Conservation (phyloP, 352 stramenopile genomes). For the Phytophthora pini region DNA sequence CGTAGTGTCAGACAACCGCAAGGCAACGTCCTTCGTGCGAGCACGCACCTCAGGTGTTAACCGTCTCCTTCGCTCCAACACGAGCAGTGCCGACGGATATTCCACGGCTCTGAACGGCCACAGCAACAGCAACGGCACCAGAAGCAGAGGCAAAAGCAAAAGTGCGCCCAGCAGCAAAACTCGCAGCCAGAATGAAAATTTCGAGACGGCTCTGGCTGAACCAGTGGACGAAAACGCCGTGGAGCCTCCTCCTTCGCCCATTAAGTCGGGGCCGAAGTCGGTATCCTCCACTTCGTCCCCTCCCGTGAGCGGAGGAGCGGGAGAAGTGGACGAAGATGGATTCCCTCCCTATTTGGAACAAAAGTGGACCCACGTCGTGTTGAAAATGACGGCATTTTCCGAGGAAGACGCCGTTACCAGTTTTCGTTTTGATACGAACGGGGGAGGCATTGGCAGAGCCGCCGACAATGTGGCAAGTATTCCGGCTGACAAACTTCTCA, state of each 20-base stretch:
- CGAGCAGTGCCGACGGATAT: constrained; percentile 37
- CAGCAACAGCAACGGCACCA: constrained; percentile 16
- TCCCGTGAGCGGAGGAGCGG: constrained; percentile 18
- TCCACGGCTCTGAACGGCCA: constrained; percentile 6
- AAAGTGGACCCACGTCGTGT: constrained; percentile 73
- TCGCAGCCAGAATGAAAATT: constrained; percentile 5
- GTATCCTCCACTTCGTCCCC: constrained; percentile 19
- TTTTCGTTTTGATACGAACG: constrained; percentile 65
- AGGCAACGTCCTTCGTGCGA: constrained; percentile 58
- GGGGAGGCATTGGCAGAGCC: constrained; percentile 63
- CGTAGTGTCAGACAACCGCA: constrained; percentile 56
- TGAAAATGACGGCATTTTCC: constrained; percentile 87
- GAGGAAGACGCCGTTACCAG: constrained; percentile 80
- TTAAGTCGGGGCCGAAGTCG: constrained; percentile 15
- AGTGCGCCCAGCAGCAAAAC: constrained; percentile 32
- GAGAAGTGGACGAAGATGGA: constrained; percentile 37
- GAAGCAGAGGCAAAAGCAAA: constrained; percentile 17
- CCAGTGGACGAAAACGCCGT: constrained; percentile 21
- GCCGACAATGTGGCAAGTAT: constrained; percentile 68
- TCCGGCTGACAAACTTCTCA: constrained; percentile 75
- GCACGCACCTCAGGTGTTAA: constrained; percentile 69
- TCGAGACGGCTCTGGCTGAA: constrained; percentile 10
- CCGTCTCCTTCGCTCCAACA: constrained; percentile 57
- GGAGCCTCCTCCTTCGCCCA: constrained; percentile 19
- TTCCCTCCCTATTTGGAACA: constrained; percentile 41